phyloP scores from a whole-genome alignment of 1,139 yeast genomes.

The Yamadazyma taylorii region DNA sequence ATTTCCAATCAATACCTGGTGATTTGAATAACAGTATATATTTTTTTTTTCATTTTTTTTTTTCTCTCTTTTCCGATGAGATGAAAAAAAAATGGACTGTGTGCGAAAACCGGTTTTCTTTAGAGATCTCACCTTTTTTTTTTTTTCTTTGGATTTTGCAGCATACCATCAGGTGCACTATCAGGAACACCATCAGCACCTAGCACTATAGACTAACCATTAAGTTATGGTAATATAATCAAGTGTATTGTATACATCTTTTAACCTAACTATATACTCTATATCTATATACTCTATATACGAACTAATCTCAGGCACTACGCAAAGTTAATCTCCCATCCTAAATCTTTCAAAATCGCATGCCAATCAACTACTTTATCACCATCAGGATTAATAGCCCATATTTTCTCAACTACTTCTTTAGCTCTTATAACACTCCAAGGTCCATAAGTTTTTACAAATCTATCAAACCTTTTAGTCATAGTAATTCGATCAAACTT shows the following conservation, averaged over 20 bases:
- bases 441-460: slow-evolving; percentile 62
- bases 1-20: slow-evolving; percentile 17
- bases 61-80: neutral
- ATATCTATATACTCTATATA: neutral
- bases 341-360: slow-evolving; percentile 59
- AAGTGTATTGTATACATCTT: no score
- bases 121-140: no score
- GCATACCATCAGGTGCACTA: no score
- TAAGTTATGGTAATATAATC: no score
- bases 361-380: slow-evolving; percentile 61
- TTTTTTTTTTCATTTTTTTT: neutral
- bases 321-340: slow-evolving; percentile 82
- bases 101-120: neutral
- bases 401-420: slow-evolving; percentile 55
- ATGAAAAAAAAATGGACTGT: neutral
- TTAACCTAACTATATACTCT: neutral
- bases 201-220: no score
- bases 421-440: slow-evolving; percentile 65
- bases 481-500: slow-evolving; percentile 51
- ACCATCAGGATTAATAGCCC: slow-evolving; percentile 42
- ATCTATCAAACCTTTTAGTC: slow-evolving; percentile 52
- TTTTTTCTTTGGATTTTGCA: no score
- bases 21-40: no score
- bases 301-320: slow-evolving; percentile 15
- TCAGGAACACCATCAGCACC: no score